Evolutionary conservation across 1,139 yeast species (phyloP), one percentile per base, ranked within the genome.

Genomic region (Diutina neorugosa): DNA sequence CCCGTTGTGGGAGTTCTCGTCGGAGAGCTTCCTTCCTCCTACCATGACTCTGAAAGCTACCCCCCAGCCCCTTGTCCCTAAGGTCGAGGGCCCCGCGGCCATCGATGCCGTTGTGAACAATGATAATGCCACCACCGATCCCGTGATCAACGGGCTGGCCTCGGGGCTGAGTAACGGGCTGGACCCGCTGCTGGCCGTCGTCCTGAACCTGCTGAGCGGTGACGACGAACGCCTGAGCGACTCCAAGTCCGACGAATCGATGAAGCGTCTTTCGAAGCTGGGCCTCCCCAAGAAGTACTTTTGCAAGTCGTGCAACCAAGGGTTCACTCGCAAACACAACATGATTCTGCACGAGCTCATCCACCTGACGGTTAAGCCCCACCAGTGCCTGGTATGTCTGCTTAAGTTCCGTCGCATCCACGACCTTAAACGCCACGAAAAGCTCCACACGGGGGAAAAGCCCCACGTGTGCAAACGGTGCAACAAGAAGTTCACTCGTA

Each of bases 371-470:
- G 74, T 76, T 55, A 83, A 81, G 63, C 90, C 91, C 1, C 88
- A 78, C 66, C 68, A 70, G 25, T 87, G 96, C 65, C 61, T 76
- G n/a, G 75, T 77, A 16, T 87, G 96, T 61, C 70, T 76, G 54
- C 69, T 78, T 52, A 77, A 74, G 59, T 87, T 87, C 63, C 74
- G 94, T 56, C 72, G 95, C 47, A 76, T 81, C 43, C 93, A 86
- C 63, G 95, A 87, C 64, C 71, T 86, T 59, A 84, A 82, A 62
- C 73, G 96, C 50, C 96, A 87, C 62, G 80, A 79, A 57, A 84
- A 83, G 63, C 71, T 84, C 41, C 96, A 87, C 62, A 79, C 90
- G 0, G 93, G 93, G 44, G 89, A 81, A 59, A 82, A 80, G 63
- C 91, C 93, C 1, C 84, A 70, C 62, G 67, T 65, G 40, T 86